These are phyloP conservation scores for Albatrellus sp. DNA, from an alignment of 1,284 basidiomycete genomes.

Conservation along the genomic window DNA sequence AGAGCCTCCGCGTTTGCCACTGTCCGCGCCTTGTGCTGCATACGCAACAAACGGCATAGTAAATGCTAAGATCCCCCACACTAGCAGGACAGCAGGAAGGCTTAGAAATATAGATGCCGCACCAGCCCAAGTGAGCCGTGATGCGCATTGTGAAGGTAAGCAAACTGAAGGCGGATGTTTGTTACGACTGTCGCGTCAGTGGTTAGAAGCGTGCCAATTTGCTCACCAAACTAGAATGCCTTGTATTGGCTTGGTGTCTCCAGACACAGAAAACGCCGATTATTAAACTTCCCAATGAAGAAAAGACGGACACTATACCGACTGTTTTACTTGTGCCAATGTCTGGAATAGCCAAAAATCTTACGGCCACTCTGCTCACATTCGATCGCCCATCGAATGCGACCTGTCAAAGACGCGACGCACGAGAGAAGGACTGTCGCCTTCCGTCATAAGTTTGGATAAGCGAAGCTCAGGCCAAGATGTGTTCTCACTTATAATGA, in stretches of 20 bases:
- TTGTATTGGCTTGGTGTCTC: conserved; percentile 37
- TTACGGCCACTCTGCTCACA: conserved; percentile 31
- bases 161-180: conserved; percentile 22
- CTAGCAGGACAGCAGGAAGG: conserved; percentile 38
- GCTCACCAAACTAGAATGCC: conserved; percentile 28
- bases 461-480: not conserved
- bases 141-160: conserved; percentile 39
- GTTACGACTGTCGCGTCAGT: not conserved
- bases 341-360: conserved; percentile 31
- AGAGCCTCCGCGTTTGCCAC: conserved; percentile 11
- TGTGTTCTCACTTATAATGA: conserved; percentile 29
- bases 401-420: conserved; percentile 12
- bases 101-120: conserved; percentile 38
- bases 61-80: conserved; percentile 41
- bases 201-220: not conserved
- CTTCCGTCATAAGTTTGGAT: conserved; percentile 15
- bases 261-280: conserved; percentile 44
- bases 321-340: conserved; percentile 27
- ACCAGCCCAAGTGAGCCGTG: conserved; percentile 30
- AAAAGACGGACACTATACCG: conserved; percentile 33
- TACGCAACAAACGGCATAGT: conserved; percentile 31
- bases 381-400: not conserved
- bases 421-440: conserved; percentile 46
- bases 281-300: conserved; percentile 39
- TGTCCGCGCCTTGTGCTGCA: conserved; percentile 22